Percentiles rank a stretch among this genome's conserved stretches.
Conservation (phyloP, 2,329 filamentous ascomycete genomes). For the Diaporthe sp. region DNA sequence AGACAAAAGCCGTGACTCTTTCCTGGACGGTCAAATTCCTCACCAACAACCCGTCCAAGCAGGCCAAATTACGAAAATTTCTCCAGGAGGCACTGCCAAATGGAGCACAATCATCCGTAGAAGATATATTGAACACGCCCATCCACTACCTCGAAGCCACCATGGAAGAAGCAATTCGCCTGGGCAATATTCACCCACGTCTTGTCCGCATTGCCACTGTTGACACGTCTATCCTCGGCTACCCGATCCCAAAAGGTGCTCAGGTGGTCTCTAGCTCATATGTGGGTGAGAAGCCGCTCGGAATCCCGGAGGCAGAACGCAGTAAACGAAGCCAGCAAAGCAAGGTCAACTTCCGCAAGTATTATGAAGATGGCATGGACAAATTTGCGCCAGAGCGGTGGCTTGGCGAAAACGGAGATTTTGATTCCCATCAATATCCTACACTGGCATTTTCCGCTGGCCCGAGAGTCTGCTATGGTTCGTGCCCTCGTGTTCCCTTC, state of each 20-base stretch:
- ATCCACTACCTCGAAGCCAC: constrained; percentile 61
- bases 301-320: neutral
- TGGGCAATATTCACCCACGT: constrained; percentile 61
- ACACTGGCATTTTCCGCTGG: constrained; percentile 4
- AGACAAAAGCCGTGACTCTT: constrained; percentile 59
- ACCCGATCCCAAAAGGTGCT: constrained; percentile 57
- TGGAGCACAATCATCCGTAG: constrained; percentile 48
- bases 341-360: constrained; percentile 1
- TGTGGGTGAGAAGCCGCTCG: neutral
- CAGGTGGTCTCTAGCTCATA: constrained; percentile 51
- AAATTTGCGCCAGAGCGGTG: neutral
- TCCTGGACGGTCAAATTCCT: constrained; percentile 59
- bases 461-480: neutral
- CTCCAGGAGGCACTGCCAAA: constrained; percentile 48
- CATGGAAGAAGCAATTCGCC: constrained; percentile 60
- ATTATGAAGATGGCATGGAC: constrained; percentile 2
- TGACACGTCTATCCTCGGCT: constrained; percentile 55
- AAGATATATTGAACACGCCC: constrained; percentile 51
- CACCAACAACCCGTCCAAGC: constrained; percentile 55
- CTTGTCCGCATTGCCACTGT: constrained; percentile 57
- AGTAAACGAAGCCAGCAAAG: neutral
- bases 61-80: constrained; percentile 55
- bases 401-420: neutral
- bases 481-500: neutral
- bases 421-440: neutral